phyloP scores from a whole-genome alignment of 2,329 filamentous ascomycete genomes.

The Pyrenophora seminiperda region DNA sequence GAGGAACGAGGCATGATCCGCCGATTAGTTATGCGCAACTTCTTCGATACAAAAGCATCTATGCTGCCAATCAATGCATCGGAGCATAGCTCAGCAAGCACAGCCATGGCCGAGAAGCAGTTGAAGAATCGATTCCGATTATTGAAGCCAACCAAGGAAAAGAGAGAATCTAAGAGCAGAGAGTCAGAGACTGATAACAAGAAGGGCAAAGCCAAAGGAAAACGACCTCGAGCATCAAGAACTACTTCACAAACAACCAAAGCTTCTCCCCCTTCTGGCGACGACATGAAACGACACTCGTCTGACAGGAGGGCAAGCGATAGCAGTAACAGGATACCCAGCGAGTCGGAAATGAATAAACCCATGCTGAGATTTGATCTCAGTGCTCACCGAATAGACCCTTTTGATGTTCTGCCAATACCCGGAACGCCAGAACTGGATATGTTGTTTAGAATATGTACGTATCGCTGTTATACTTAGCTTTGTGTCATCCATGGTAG shows the following conservation, averaged over 20 bases:
- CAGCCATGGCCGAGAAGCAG: slow-evolving; percentile 26
- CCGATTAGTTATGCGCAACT: slow-evolving; percentile 36
- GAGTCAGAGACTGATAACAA: not conserved
- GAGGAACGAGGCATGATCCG: slow-evolving; percentile 29
- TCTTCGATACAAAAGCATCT: slow-evolving; percentile 28
- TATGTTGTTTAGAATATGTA: slow-evolving; percentile 32
- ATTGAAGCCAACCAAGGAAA: not conserved
- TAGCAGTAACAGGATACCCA: not conserved
- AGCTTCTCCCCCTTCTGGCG: not conserved
- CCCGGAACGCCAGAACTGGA: slow-evolving; percentile 28
- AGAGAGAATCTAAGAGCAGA: not conserved
- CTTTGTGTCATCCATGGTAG: no score
- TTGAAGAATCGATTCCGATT: slow-evolving; percentile 33
- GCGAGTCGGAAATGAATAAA: not conserved
- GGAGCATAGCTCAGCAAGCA: slow-evolving; percentile 28
- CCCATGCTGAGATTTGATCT: slow-evolving; percentile 15
- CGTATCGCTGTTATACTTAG: slow-evolving; percentile 1
- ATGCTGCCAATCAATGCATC: slow-evolving; percentile 9
- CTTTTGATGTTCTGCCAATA: slow-evolving; percentile 32
- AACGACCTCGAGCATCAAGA: not conserved
- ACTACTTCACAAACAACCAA: not conserved
- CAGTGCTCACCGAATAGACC: slow-evolving; percentile 25
- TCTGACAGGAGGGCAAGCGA: no score
- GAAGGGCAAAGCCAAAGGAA: not conserved
- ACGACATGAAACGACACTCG: not conserved